Base-by-base conservation (phyloP, 768 basidiomycete species). In the Termitomyces sp. region DNA sequence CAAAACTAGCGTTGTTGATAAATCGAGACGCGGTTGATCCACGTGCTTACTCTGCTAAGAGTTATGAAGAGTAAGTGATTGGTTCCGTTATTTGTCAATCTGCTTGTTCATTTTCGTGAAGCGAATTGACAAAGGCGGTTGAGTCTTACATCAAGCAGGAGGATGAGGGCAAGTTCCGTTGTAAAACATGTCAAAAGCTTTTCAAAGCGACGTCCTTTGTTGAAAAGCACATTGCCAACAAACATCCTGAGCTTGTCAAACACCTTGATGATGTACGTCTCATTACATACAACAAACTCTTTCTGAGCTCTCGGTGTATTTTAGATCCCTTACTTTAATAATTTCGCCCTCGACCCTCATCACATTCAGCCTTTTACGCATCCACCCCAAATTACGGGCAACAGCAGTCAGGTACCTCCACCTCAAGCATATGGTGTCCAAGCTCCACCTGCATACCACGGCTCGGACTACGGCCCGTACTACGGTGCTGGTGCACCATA, bases 191-290 rank as follows among this genome's bases (percentile, higher is more conserved):
- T 72, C 88, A 87, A 73, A 99, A 99, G 76, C 80, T 98, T 22
- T 99, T 99, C 86, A 95, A 95, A 71, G 97, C 94, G 4, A 89
- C 91, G 35, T 86, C 94, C 26, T 99, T 98, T 73, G 91, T 98
- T 49, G 93, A 96, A 75, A 98, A 98, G 78, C 97, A 99, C 70
- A 87, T 99, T 60, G 83, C 87, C 13, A 93, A 95, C 70, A 98
- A 98, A 70, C 97, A 99, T 69, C 77, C 88, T 12, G 92, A 97
- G 59, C 76, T 92, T 16, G 82, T 95, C 58, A 90, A 88, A 63
- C 75, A 80, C 52, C 82, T 98, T 18, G 92, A 94, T 43, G 90
- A 95, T 66, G 96, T 97, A 69, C 73, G 79, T 32, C 13, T 24
- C 50, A 9, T 56, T 38, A 33, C n/a, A 33, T 60, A 4, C 43